A percentile compares a stretch with the other conserved stretches of the same genome.
phyloP scores from a whole-genome alignment of 2,329 filamentous ascomycete species.

The Cercospora berteroae region DNA sequence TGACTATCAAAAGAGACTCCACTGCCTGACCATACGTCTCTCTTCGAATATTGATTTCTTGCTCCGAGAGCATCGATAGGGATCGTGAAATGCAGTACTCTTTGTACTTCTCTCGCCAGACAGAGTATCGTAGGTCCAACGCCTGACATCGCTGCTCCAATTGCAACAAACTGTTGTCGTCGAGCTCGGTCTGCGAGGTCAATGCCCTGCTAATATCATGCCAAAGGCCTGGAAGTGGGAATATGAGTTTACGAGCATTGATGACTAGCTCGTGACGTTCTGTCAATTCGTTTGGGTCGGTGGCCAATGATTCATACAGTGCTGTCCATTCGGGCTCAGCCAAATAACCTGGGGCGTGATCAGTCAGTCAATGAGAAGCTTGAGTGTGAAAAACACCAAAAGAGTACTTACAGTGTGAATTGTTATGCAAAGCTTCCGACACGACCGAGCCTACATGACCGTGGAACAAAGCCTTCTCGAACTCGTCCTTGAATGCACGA shows the following conservation, averaged over 20 bases:
- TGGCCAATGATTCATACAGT: constrained; percentile 25
- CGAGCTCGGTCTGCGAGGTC: constrained; percentile 14
- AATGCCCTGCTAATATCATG: constrained; percentile 22
- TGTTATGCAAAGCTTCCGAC: constrained; percentile 28
- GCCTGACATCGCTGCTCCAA: constrained; percentile 19
- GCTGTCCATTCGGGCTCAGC: constrained; percentile 35
- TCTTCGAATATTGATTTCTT: constrained; percentile 26
- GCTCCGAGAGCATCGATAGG: constrained; percentile 15
- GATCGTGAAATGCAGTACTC: constrained; percentile 25
- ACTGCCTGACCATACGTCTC: constrained; percentile 29
- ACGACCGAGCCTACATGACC: constrained; percentile 38
- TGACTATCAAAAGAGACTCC: constrained; percentile 27
- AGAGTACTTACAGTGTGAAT: constrained; percentile 24
- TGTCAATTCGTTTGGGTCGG: constrained; percentile 21
- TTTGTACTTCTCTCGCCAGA: constrained; percentile 31
- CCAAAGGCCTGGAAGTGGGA: constrained; percentile 27
- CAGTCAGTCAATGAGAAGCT: no score
- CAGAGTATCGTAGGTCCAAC: constrained; percentile 18
- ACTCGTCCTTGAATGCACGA: constrained; percentile 36
- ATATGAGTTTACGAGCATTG: constrained; percentile 27
- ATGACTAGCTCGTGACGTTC: constrained; percentile 29
- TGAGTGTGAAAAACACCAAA: no score
- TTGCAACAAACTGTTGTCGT: no score
- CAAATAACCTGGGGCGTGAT: no score
- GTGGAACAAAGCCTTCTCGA: constrained; percentile 40